Evolutionary conservation across 2,329 filamentous ascomycete species (phyloP).

Genomic region (Aspergillus tanneri): DNA sequence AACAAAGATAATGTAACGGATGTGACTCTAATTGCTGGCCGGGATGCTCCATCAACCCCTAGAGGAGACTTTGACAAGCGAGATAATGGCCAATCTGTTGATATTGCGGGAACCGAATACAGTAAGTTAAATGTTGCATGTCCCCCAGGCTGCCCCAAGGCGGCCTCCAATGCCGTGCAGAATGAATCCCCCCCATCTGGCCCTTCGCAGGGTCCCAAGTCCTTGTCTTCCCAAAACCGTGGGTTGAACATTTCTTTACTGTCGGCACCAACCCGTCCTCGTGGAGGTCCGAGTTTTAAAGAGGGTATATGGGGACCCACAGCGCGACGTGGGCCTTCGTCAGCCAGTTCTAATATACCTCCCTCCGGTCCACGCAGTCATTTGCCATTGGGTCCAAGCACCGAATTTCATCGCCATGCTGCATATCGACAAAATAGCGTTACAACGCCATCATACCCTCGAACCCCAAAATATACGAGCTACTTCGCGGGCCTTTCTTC

Average conservation of each 20-base stretch:
- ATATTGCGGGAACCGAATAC: constrained; percentile 7
- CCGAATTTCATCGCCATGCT: constrained; percentile 36
- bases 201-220: constrained; percentile 38
- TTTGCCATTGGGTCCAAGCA: constrained; percentile 23
- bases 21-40: background rate
- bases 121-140: constrained; percentile 21
- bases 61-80: constrained; percentile 14
- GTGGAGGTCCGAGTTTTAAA: constrained; percentile 39
- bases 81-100: constrained; percentile 3
- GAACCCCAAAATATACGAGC: constrained; percentile 41
- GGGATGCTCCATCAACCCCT: background rate
- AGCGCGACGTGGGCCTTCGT: constrained; percentile 35
- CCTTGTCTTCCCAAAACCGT: constrained; percentile 38
- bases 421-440: constrained; percentile 39
- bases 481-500: constrained; percentile 40
- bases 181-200: constrained; percentile 37
- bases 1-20: background rate
- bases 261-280: constrained; percentile 49
- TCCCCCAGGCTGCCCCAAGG: constrained; percentile 35
- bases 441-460: constrained; percentile 37
- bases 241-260: constrained; percentile 42
- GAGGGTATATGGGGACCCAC: constrained; percentile 33
- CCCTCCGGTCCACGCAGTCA: constrained; percentile 42
- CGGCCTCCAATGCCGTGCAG: constrained; percentile 20
- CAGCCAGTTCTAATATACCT: constrained; percentile 29